These are phyloP conservation scores for Gliomastix tumulicola DNA, from an alignment of 2,329 filamentous ascomycete species.

Conservation along the genomic window DNA sequence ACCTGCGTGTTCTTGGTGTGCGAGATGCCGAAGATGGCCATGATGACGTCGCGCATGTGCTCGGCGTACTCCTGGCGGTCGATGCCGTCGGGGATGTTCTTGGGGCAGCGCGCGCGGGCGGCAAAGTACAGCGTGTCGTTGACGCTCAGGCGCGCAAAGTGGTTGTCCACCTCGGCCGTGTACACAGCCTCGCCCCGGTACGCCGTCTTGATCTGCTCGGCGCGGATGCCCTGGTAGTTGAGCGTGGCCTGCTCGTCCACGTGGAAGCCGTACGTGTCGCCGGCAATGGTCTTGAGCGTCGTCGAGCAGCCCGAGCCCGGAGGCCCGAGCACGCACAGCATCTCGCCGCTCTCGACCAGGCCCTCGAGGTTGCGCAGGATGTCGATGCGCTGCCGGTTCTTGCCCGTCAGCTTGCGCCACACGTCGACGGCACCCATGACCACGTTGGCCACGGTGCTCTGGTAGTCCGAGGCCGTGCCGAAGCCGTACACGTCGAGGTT, in stretches of 20 bases:
- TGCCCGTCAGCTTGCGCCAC: constrained; percentile 14
- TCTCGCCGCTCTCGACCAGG: constrained; percentile 45
- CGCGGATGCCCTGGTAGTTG: constrained; percentile 55
- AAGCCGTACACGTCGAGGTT: constrained; percentile 35
- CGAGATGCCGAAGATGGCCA: constrained; percentile 47
- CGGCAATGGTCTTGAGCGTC: constrained; percentile 48
- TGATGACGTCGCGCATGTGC: constrained; percentile 44
- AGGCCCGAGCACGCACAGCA: constrained; percentile 49
- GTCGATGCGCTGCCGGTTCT: constrained; percentile 25
- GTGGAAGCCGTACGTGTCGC: constrained; percentile 59
- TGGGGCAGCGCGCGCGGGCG: constrained; percentile 44
- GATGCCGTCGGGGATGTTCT: constrained; percentile 36
- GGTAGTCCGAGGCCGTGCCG: constrained; percentile 31
- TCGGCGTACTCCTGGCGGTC: constrained; percentile 30
- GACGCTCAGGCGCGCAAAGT: constrained; percentile 52
- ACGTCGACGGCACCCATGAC: constrained; percentile 15
- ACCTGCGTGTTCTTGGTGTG: constrained; percentile 46
- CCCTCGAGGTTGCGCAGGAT: constrained; percentile 44
- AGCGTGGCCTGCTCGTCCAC: constrained; percentile 50
- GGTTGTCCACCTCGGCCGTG: constrained; percentile 57
- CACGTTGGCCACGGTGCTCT: constrained; percentile 32
- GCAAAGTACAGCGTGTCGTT: constrained; percentile 56
- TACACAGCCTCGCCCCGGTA: constrained; percentile 57
- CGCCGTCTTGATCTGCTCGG: constrained; percentile 49
- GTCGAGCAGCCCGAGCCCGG: constrained; percentile 55